A percentile compares a stretch with the other conserved stretches of the same genome.
Evolutionary conservation across 306 rosid species (phyloP).

Genomic region (Glycine tomentella): DNA sequence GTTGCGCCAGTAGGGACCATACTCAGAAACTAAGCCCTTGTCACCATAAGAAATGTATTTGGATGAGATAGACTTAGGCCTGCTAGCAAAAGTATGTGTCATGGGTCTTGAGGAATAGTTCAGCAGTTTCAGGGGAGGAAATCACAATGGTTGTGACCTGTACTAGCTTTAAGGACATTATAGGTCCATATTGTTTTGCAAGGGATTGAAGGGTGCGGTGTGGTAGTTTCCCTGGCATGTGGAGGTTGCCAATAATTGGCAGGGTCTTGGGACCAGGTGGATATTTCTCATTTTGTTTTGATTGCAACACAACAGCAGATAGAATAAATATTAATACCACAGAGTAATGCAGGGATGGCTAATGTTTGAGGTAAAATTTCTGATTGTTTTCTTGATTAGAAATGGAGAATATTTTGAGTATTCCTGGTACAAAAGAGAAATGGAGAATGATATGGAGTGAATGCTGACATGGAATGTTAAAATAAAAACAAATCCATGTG

Average conservation of each 20-base stretch:
- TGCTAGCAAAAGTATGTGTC: slow-evolving; percentile 47
- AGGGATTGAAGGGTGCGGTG: slow-evolving; percentile 52
- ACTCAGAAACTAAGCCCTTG: slow-evolving; percentile 45
- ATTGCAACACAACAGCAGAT: not conserved
- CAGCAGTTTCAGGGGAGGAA: slow-evolving; percentile 56
- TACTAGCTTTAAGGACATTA: slow-evolving; percentile 58
- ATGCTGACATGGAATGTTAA: not conserved
- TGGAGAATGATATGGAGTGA: not conserved
- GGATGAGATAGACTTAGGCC: slow-evolving; percentile 36
- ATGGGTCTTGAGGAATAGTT: slow-evolving; percentile 65
- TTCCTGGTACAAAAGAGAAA: slow-evolving; percentile 1
- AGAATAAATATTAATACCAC: slow-evolving; percentile 32
- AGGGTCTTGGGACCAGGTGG: slow-evolving; percentile 61
- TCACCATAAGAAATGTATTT: slow-evolving; percentile 40
- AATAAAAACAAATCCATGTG: not conserved
- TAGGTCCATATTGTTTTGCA: slow-evolving; percentile 56
- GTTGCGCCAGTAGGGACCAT: slow-evolving; percentile 53
- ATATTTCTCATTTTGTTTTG: slow-evolving; percentile 23
- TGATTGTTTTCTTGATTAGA: slow-evolving; percentile 22
- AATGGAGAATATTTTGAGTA: not conserved
- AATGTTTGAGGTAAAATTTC: slow-evolving; percentile 32
- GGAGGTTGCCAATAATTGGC: slow-evolving; percentile 58
- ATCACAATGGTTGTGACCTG: slow-evolving; percentile 49
- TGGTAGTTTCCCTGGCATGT: slow-evolving; percentile 57
- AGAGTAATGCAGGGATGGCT: slow-evolving; percentile 15